Evolutionary conservation across 2,329 filamentous ascomycete species (phyloP).

Genomic region (Plenodomus tracheiphilus): DNA sequence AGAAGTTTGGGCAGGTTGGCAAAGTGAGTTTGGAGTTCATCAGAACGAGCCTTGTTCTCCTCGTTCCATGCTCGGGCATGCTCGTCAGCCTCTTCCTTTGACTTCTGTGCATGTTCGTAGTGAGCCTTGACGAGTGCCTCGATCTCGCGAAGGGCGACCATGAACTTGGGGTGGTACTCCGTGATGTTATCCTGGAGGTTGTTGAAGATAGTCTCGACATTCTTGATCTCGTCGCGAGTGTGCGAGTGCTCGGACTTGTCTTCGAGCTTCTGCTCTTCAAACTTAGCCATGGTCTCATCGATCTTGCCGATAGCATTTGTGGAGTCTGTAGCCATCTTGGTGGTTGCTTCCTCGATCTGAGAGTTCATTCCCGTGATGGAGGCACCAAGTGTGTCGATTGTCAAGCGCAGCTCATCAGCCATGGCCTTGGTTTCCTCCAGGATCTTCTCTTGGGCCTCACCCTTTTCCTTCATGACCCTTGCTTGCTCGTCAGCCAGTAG

Average conservation of each 20-base stretch:
- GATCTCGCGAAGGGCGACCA: conserved; percentile 85
- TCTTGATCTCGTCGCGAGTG: conserved; percentile 78
- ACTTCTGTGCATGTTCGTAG: conserved; percentile 80
- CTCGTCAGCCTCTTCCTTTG: conserved; percentile 50
- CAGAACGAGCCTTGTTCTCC: conserved; percentile 48
- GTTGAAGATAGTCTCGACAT: conserved; percentile 72
- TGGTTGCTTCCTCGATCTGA: conserved; percentile 77
- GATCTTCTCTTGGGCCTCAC: conserved; percentile 72
- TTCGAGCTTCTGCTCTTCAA: conserved; percentile 77
- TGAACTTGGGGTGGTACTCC: conserved; percentile 85
- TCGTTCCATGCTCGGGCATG: conserved; percentile 48
- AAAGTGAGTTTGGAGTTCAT: conserved; percentile 48
- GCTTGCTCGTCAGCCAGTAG: conserved; percentile 72
- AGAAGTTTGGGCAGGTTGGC: conserved; percentile 50
- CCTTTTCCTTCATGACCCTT: conserved; percentile 72
- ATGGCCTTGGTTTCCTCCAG: conserved; percentile 75
- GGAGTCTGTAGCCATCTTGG: conserved; percentile 85
- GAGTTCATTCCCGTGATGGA: conserved; percentile 53
- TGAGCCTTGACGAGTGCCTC: conserved; percentile 80
- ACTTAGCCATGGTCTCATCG: conserved; percentile 73
- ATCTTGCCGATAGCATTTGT: conserved; percentile 83
- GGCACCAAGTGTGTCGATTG: conserved; percentile 82
- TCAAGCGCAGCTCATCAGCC: conserved; percentile 82
- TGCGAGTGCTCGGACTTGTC: conserved; percentile 78
- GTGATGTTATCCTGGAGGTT: conserved; percentile 76